Evolutionary conservation across 495 filamentous ascomycete species (phyloP), one percentile per base, ranked within the genome.

Genomic region (Lepraria neglecta): DNA sequence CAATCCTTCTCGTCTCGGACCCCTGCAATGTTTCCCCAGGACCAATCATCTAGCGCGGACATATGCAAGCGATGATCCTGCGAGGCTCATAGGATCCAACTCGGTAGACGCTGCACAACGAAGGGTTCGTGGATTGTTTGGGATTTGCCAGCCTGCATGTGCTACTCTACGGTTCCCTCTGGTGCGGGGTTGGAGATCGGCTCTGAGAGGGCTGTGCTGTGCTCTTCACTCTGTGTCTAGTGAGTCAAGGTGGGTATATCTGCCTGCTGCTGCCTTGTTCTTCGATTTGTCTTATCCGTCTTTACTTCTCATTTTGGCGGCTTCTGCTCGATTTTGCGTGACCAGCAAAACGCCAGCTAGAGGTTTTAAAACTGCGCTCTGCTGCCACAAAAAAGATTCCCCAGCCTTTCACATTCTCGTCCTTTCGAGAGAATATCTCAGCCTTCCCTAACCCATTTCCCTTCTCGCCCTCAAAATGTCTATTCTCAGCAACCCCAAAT

Each of bases 401-500:
- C 21, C 5, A 50, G 21, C 19, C 46, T 14, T 50, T 28, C 28
- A 12, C 5, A 5, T 31, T 33, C 27, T 6, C 12, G 14, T 17
- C 27, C n/a, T 31, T 31, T 52, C 48, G 15, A 31, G 3, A 19
- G 14, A 15, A 0, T 1, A 17, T 7, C 27, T 31, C 28, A 31
- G n/a, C 10, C 10, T 11, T 10, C 6, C n/a, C 27, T 2, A 33
- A 3, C 21, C 40, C 5, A 24, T 17, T 12, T 50, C 31, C 56
- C 31, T 38, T 24, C 30, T 4, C 24, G 14, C 0, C 1, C 14
- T 42, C 69, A 68, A n/a, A 69, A 76, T 58, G 50, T 67, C 52
- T 66, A 56, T 51, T 53, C 42, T 62, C 43, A 46, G 38, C 11
- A 56, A 35, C 30, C 60, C 60, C 15, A 33, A 45, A n/a, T 21